phyloP scores from a whole-genome alignment of 169 alveolate species.

The Plasmodium knowlesi region DNA sequence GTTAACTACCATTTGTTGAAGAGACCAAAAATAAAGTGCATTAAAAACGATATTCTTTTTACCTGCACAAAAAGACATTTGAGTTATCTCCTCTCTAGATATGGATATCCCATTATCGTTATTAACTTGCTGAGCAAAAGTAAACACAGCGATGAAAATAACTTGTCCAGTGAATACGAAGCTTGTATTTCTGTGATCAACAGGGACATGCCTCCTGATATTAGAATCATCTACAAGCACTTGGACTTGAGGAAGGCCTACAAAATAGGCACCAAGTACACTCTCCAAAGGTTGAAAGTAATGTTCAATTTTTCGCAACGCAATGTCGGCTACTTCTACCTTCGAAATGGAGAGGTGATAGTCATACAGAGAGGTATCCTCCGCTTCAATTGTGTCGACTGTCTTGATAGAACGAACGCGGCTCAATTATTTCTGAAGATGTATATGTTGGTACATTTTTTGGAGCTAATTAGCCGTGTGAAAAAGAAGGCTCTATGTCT shows the following conservation, averaged over 20 bases:
- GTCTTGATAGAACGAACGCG: constrained; percentile 98
- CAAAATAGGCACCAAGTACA: constrained; percentile 61
- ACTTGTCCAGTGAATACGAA: constrained; percentile 73
- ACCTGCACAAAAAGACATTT: constrained; percentile 76
- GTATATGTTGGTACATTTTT: constrained; percentile 67
- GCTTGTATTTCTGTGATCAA: constrained; percentile 59
- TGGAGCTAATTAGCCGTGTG: constrained; percentile 39
- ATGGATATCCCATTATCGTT: constrained; percentile 80
- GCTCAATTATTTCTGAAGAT: constrained; percentile 82
- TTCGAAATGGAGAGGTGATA: background rate
- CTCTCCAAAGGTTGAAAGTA: constrained; percentile 70
- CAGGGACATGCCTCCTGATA: constrained; percentile 68
- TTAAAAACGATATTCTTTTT: constrained; percentile 89
- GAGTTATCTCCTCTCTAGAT: constrained; percentile 24
- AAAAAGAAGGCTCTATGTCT: constrained; percentile 45
- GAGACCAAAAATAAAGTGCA: constrained; percentile 80
- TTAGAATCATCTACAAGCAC: constrained; percentile 74
- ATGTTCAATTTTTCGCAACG: constrained; percentile 37
- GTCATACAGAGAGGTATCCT: constrained; percentile 92
- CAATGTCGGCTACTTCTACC: constrained; percentile 70
- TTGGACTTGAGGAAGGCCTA: constrained; percentile 74
- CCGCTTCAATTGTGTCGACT: constrained; percentile 98
- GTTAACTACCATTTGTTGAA: constrained; percentile 73
- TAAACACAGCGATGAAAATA: constrained; percentile 76
- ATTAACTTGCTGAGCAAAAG: constrained; percentile 80